A percentile compares a stretch with the other conserved stretches of the same genome.
Conservation (phyloP, 2,329 filamentous ascomycete genomes). For the Corynespora cassiicola region DNA sequence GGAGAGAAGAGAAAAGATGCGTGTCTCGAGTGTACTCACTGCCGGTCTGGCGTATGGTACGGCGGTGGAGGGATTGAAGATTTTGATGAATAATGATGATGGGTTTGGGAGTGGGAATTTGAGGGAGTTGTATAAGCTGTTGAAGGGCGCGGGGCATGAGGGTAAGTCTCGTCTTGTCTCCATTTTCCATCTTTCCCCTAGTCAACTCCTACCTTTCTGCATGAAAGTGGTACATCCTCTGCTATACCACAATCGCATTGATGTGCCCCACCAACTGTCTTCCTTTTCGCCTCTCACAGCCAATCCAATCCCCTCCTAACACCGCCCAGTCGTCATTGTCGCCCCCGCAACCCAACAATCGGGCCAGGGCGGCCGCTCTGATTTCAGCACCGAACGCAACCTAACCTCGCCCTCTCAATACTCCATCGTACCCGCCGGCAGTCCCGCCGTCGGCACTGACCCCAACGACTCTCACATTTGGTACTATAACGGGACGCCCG, state of each 20-base stretch:
- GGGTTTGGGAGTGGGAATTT: constrained; percentile 46
- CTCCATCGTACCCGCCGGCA: constrained; percentile 54
- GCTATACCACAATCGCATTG: not conserved
- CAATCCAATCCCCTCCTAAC: too few relatives aligned
- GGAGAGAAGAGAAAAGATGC: too few relatives aligned
- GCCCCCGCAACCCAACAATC: constrained; percentile 53
- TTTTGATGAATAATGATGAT: constrained; percentile 49
- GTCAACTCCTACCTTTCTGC: not conserved
- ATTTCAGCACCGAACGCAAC: constrained; percentile 53
- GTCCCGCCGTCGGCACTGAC: constrained; percentile 58
- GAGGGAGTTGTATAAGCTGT: constrained; percentile 38
- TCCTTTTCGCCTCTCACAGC: not conserved
- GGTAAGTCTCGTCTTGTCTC: constrained; percentile 20
- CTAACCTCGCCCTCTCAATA: constrained; percentile 53
- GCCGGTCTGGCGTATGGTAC: not conserved
- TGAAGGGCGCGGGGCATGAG: constrained; percentile 36
- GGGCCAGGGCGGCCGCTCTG: constrained; percentile 52
- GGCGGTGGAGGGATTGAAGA: too few relatives aligned
- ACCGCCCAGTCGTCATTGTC: constrained; percentile 47
- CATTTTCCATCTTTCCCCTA: not conserved
- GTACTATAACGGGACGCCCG: constrained; percentile 68
- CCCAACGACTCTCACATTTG: constrained; percentile 62
- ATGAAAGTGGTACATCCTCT: not conserved
- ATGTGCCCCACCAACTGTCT: too few relatives aligned
- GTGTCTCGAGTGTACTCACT: too few relatives aligned